phyloP scores from a whole-genome alignment of 129 eudicot species.

The Daucus carota region DH1_v3.0 NC_030381.2:34891501-34892000 shows the following conservation, averaged over 20 bases:
- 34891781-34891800: not conserved
- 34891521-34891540: constrained; percentile 9
- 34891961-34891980: constrained; percentile 8
- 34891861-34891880: constrained; percentile 23
- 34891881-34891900: constrained; percentile 20
- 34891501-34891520: constrained; percentile 1
- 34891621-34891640: constrained; percentile 18
- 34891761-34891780: not conserved
- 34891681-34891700: constrained; percentile 7
- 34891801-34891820: not conserved
- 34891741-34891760: not conserved
- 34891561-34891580: constrained; percentile 24
- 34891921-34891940: not conserved
- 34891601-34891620: constrained; percentile 23
- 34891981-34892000: constrained; percentile 20
- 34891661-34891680: constrained; percentile 16
- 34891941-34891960: not conserved
- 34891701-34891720: not conserved
- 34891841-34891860: constrained; percentile 19
- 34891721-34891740: not conserved
- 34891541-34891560: constrained; percentile 19
- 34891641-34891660: constrained; percentile 7
- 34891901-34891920: not conserved
- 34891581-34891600: constrained; percentile 19
- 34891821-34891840: constrained; percentile 21